Conservation (phyloP, 352 stramenopile species). For the Pythium pyrilobum region DNA sequence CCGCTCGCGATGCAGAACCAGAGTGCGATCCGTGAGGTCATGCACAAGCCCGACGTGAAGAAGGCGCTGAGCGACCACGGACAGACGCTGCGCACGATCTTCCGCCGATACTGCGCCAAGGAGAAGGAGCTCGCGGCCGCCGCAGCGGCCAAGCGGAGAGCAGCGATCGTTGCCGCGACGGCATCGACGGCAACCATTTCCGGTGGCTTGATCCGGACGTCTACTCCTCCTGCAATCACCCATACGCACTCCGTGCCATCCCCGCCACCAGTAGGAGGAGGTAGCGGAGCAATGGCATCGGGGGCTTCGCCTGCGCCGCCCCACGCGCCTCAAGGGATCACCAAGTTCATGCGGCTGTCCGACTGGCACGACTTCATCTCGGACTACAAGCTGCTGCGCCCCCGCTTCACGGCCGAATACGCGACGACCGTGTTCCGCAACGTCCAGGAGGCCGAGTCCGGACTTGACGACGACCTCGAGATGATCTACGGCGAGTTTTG, state of each 20-base stretch:
- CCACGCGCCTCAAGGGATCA: conserved; percentile 33
- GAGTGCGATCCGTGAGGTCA: conserved; percentile 47
- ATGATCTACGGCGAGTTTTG: conserved; percentile 77
- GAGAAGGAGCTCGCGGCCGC: conserved; percentile 35
- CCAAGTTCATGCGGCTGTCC: conserved; percentile 58
- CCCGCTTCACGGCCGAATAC: conserved; percentile 53
- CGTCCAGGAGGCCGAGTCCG: conserved; percentile 43
- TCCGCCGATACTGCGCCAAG: conserved; percentile 68
- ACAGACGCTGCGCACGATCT: conserved; percentile 58
- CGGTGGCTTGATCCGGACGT: not conserved
- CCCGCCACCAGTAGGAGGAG: not conserved
- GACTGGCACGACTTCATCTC: conserved; percentile 69
- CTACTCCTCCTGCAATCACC: not conserved
- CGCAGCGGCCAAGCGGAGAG: conserved; percentile 13
- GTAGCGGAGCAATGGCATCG: too few relatives aligned
- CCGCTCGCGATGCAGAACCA: conserved; percentile 43
- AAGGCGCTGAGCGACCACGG: conserved; percentile 45
- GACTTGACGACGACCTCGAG: conserved; percentile 40
- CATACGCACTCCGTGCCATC: not conserved
- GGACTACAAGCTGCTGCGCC: conserved; percentile 62
- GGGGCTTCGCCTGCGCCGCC: too few relatives aligned
- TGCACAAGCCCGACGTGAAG: conserved; percentile 52
- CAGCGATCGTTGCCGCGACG: conserved; percentile 10
- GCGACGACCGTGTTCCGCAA: conserved; percentile 56
- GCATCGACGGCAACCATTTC: too few relatives aligned